phyloP scores from a whole-genome alignment of 768 basidiomycete genomes.

The Mycena capillaripes region DNA sequence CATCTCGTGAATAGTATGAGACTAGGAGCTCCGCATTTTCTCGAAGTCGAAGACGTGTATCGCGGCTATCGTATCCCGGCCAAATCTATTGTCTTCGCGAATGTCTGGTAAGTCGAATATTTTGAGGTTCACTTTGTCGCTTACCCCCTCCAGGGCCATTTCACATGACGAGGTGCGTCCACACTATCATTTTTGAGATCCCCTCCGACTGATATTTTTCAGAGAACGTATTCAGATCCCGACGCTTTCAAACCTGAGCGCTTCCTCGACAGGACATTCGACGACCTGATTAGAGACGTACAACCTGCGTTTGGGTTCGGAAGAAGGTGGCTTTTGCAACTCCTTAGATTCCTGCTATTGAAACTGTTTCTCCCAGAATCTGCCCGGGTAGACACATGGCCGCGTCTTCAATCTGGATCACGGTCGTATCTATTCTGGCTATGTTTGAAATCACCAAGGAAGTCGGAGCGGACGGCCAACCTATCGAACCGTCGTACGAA shows the following conservation, averaged over 20 bases:
- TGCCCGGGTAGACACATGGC: conserved; percentile 5
- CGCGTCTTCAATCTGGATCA: background rate
- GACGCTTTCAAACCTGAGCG: background rate
- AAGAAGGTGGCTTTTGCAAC: background rate
- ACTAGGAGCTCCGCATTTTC: background rate
- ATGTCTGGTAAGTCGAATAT: background rate
- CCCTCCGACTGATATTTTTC: background rate
- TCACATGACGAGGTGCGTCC: background rate
- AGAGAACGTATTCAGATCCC: background rate
- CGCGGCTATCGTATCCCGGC: background rate
- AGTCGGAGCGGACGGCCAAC: background rate
- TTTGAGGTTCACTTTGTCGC: background rate
- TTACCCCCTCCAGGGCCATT: background rate
- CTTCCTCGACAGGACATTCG: background rate
- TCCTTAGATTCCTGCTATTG: background rate
- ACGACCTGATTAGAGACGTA: background rate
- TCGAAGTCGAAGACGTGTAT: background rate
- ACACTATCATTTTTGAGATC: background rate
- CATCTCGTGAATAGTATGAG: background rate
- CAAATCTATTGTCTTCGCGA: background rate
- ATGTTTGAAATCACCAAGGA: background rate
- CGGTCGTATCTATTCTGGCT: background rate
- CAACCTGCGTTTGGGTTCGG: background rate
- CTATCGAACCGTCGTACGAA: background rate
- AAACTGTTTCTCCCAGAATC: background rate